Base-by-base conservation (phyloP, 2,329 filamentous ascomycete genomes). In the Exophiala xenobiotica region DNA sequence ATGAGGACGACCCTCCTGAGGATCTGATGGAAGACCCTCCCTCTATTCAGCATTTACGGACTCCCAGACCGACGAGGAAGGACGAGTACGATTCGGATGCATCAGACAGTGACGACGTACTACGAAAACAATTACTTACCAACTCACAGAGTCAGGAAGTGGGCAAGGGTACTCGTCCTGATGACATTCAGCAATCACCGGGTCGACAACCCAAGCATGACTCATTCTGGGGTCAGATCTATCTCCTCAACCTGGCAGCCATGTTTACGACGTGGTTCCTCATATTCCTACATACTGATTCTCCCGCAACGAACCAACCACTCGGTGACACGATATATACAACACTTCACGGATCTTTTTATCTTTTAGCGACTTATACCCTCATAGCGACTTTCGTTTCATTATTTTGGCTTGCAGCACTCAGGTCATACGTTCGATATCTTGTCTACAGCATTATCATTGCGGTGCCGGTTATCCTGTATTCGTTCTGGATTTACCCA, bases 311-410 rank as follows among this genome's bases (percentile, higher is more conserved):
- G 48, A 87, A 87, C 65, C 79, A 80, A 53, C 86, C 86, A 1
- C 80, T 95, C 50, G 92, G 91, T 11, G 93, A 99, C 68, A 96
- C 92, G 1, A 90, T 99, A 52, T 99, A 99, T 69, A 90, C 87
- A 11, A 90, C 89, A 3, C 74, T 99, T 27, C 86, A 88, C 61
- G 83, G 85, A 44, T 96, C 91, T 0, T 93, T 95, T 64, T 86
- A 93, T 65, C 85, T 97, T 59, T 82, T 99, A 35, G 88, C 89
- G 1, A 83, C 93, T 46, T 95, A 97, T 70, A 97, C 93, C 1
- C 69, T 97, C 14, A 85, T 96, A n/a, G 87, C 93, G 1, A 76
- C 96, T 31, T 75, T 95, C 27, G 88, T 97, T 16, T 92, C 92
- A 1, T 76, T 96, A 27, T 70, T 96, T 20, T 99, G 93, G 93